These are phyloP conservation scores for Austroboletus festivus DNA, from an alignment of 768 basidiomycete species.

Conservation along the genomic window DNA sequence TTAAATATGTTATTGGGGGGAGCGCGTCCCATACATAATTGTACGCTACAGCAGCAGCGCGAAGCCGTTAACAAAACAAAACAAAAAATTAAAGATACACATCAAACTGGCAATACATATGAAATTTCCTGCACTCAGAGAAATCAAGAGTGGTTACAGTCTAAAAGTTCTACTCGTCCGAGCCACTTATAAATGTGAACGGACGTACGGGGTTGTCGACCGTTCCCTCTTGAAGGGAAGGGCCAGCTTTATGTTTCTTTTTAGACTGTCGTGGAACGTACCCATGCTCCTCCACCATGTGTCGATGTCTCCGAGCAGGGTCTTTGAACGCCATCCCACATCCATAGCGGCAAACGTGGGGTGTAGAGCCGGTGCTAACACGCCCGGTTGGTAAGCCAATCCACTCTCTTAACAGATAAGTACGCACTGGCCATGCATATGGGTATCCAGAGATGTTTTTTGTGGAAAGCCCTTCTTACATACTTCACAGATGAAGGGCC, in stretches of 20 bases:
- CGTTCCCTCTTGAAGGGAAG: conserved; percentile 25
- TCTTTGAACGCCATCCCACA: conserved; percentile 60
- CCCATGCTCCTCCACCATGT: conserved; percentile 51
- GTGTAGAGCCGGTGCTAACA: conserved; percentile 54
- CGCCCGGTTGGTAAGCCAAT: conserved; percentile 11
- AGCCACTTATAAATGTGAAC: conserved; percentile 30
- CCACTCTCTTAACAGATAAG: background rate
- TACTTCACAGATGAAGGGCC: conserved; percentile 49
- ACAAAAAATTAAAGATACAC: conserved; percentile 26
- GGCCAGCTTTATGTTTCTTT: conserved; percentile 41
- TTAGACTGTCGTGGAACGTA: conserved; percentile 46
- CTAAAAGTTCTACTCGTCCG: conserved; percentile 21
- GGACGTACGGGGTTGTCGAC: conserved; percentile 30
- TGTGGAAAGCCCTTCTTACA: conserved; percentile 57
- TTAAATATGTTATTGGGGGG: conserved; percentile 7
- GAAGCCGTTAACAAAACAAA: conserved; percentile 3
- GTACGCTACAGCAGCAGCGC: conserved; percentile 10
- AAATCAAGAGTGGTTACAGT: conserved; percentile 1
- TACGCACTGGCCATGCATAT: conserved; percentile 52
- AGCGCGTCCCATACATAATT: conserved; percentile 14
- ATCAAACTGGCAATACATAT: conserved; percentile 21
- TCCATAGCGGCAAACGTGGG: conserved; percentile 48
- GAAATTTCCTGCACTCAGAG: conserved; percentile 14
- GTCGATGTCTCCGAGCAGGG: conserved; percentile 60
- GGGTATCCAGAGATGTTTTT: conserved; percentile 57